Base-by-base conservation (phyloP, 805 yeast genomes). In the Kodamaea nitidulidarum region DNA sequence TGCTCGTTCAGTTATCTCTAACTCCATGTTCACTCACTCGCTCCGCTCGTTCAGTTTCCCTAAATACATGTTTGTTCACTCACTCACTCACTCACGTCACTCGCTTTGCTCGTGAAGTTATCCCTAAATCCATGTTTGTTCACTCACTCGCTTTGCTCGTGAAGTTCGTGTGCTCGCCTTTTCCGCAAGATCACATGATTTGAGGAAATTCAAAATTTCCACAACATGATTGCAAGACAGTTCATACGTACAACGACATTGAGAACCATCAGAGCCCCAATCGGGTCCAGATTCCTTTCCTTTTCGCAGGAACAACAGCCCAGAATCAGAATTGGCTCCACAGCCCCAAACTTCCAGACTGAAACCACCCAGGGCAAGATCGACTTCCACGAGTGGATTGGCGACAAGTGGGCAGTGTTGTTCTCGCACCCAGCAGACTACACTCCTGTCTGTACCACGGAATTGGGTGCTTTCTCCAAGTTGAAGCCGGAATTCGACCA, bases 381-480 rank as follows among this genome's bases (percentile, higher is more conserved):
- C 45, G 72, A 74, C 46, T 80, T 81, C 67, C 81, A 81, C 61
- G 75, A 77, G 44, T 81, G 63, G 62, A 69, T 76, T 42, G 84
- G 80, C 25, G 69, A 71, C 54, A 62, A 70, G 41, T 81, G 88
- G 88, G 72, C 70, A 33, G 77, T 81, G 29, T 70, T 82, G 46
- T 82, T 82, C 65, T 78, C 84, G 22, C 88, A 82, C 57, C 88
- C 88, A 40, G 87, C 80, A 48, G 88, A 81, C 58, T 81, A 78
- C 69, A 82, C 88, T 15, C 88, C 88, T 25, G 85, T 82, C 35
- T 82, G 88, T 60, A 82, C 88, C 47, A 82, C 88, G 37, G 88
- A 82, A 60, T 68, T 82, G 43, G 88, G 88, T 46, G 88, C 87
- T 6, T 81, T 82, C 54, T 81, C 87, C 47, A 75, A 77, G 55